A percentile compares a stretch with the other conserved stretches of the same genome.
These are phyloP conservation scores for Penicillium paxilli DNA, from an alignment of 495 filamentous ascomycete species.

Conservation along the genomic window DNA sequence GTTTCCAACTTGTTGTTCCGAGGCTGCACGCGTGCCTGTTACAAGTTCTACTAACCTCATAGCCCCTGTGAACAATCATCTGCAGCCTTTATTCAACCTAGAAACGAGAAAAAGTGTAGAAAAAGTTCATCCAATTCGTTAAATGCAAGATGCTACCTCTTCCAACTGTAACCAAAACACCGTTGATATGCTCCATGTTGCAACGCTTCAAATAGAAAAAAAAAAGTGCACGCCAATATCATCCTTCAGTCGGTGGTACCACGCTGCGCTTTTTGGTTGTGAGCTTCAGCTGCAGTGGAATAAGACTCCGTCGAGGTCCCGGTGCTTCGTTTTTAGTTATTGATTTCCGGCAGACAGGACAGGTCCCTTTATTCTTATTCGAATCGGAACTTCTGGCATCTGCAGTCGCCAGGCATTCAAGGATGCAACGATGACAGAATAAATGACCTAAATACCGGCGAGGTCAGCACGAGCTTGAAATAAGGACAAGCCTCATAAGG, in stretches of 20 bases:
- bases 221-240: neutral
- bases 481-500: neutral
- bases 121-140: neutral
- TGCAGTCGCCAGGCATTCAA: constrained; percentile 13
- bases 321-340: constrained; percentile 10
- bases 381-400: constrained; percentile 3
- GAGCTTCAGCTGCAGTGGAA: constrained; percentile 16
- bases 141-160: neutral
- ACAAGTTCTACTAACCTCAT: too few species aligned
- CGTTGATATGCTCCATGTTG: neutral
- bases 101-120: too few species aligned
- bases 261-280: constrained; percentile 9
- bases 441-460: constrained; percentile 12
- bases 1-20: too few species aligned
- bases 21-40: too few species aligned
- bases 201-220: neutral
- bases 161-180: neutral
- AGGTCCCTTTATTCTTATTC: constrained; percentile 11
- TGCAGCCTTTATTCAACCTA: too few species aligned
- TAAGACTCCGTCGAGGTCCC: constrained; percentile 15
- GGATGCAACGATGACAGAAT: constrained; percentile 19
- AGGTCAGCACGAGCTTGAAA: neutral
- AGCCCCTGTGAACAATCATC: too few species aligned
- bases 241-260: neutral
- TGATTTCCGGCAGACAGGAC: constrained; percentile 19